phyloP scores from a whole-genome alignment of 345 rosid genomes.

The Jatropha curcas region DNA sequence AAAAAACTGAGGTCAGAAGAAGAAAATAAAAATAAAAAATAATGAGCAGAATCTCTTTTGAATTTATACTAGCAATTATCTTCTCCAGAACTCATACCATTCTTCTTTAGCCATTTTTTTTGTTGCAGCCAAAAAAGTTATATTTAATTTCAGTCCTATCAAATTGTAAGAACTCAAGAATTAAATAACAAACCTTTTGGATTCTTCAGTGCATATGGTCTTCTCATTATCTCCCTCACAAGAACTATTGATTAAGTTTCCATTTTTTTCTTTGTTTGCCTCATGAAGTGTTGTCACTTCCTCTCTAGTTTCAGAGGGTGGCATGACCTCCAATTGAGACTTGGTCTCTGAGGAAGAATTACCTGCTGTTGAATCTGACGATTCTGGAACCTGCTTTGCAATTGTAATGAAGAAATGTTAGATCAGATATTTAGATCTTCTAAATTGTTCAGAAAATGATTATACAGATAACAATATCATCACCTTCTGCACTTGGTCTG shows the following conservation, averaged over 20 bases:
- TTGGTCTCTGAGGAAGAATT: constrained; percentile 23
- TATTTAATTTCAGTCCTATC: not conserved
- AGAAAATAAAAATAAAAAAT: constrained; percentile 5
- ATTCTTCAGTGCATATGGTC: constrained; percentile 23
- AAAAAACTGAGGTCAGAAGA: constrained; percentile 15
- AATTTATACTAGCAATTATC: not conserved
- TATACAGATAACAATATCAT: not conserved
- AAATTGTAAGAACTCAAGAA: not conserved
- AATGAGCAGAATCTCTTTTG: constrained; percentile 2
- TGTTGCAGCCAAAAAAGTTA: not conserved
- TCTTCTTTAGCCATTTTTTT: not conserved
- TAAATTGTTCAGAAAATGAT: constrained; percentile 3
- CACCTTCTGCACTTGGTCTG: constrained; percentile 62
- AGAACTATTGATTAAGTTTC: constrained; percentile 9
- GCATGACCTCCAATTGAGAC: constrained; percentile 20
- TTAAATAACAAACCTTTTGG: constrained; percentile 42
- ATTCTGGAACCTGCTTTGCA: constrained; percentile 43
- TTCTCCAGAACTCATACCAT: not conserved
- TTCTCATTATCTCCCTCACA: constrained; percentile 18
- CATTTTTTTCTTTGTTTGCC: constrained; percentile 21
- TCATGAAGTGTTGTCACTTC: constrained; percentile 21
- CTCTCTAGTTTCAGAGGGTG: constrained; percentile 20
- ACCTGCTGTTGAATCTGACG: constrained; percentile 31
- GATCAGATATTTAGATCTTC: not conserved
- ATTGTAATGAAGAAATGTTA: not conserved